phyloP scores from a whole-genome alignment of 2,329 filamentous ascomycete genomes.

The Colletotrichum sp. region DNA sequence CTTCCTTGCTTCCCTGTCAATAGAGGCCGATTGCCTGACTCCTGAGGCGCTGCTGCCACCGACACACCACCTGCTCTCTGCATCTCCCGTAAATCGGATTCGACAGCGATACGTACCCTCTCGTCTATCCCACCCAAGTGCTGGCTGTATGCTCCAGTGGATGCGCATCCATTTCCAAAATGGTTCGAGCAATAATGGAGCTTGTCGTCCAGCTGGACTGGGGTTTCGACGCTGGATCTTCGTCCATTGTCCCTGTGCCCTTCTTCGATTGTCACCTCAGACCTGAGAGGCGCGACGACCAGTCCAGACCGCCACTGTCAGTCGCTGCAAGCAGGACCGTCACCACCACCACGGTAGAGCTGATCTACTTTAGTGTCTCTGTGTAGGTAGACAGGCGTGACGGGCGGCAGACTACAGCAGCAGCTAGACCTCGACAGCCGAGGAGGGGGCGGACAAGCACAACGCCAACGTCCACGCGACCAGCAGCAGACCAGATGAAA shows the following conservation, averaged over 20 bases:
- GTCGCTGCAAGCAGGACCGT: background rate
- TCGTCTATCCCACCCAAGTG: background rate
- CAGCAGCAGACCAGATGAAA: background rate
- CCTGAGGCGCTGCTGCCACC: background rate
- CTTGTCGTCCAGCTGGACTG: background rate
- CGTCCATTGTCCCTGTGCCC: background rate
- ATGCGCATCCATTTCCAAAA: background rate
- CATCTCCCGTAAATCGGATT: constrained; percentile 3
- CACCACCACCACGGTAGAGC: background rate
- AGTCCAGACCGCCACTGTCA: background rate
- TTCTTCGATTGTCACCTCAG: background rate
- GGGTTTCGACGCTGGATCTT: background rate
- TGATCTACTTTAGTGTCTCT: background rate
- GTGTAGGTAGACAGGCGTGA: background rate
- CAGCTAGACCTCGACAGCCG: background rate
- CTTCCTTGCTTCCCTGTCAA: background rate
- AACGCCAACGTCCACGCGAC: background rate
- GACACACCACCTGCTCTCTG: background rate
- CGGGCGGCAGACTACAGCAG: background rate
- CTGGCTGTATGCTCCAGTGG: background rate
- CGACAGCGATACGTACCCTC: background rate
- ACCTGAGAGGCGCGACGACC: constrained; percentile 8
- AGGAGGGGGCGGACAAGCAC: background rate
- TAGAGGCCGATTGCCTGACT: background rate
- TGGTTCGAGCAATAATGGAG: background rate